Evolutionary conservation across 768 basidiomycete genomes (phyloP).

Genomic region (Mycena albidolilacea): DNA sequence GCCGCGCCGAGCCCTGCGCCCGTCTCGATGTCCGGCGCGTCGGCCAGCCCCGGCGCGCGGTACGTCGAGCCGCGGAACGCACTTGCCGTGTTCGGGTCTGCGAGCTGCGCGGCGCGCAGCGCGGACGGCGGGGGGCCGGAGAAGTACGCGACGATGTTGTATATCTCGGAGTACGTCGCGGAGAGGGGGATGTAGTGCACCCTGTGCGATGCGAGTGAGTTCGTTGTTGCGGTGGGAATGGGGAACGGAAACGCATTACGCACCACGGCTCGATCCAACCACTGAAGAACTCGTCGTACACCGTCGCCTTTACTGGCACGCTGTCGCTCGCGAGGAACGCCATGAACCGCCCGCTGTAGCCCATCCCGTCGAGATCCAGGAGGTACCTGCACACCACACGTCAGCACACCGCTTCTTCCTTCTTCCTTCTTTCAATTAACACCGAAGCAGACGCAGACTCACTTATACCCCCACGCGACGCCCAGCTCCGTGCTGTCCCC

Average conservation of each 20-base stretch:
- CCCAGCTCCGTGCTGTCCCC: constrained; percentile 85
- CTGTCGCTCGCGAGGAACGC: constrained; percentile 89
- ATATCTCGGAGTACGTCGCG: constrained; percentile 89
- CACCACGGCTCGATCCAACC: constrained; percentile 94
- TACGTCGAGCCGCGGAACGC: constrained; percentile 17
- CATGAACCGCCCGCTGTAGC: constrained; percentile 93
- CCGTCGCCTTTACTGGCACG: constrained; percentile 90
- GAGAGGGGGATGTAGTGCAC: constrained; percentile 96
- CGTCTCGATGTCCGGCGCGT: neutral
- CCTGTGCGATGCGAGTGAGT: constrained; percentile 60
- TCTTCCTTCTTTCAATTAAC: too few relatives aligned
- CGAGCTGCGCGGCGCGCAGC: constrained; percentile 62
- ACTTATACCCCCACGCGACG: constrained; percentile 92
- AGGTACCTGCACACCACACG: constrained; percentile 63
- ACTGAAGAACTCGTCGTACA: constrained; percentile 92
- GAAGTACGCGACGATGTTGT: constrained; percentile 95
- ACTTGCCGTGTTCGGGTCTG: constrained; percentile 63
- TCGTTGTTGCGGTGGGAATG: neutral
- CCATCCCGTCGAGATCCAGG: constrained; percentile 95
- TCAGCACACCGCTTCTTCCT: neutral
- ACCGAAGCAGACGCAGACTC: neutral
- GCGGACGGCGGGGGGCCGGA: constrained; percentile 83
- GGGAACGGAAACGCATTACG: constrained; percentile 23
- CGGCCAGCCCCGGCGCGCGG: neutral
- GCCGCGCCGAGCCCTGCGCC: constrained; percentile 3